phyloP scores from a whole-genome alignment of 2,329 filamentous ascomycete genomes.

The Penicillium sp. region DNA sequence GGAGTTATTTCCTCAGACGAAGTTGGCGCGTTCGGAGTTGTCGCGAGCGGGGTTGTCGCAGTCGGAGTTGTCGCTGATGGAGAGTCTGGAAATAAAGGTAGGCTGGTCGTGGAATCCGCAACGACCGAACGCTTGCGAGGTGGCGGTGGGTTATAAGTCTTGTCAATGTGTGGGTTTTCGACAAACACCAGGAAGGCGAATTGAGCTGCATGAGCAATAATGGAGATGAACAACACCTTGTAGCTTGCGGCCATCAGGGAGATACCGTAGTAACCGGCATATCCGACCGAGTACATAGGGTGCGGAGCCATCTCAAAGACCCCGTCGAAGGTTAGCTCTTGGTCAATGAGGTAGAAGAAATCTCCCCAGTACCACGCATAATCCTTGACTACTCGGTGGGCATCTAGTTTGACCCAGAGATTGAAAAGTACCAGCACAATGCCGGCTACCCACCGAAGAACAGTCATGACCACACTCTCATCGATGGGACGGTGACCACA shows the following conservation, averaged over 20 bases:
- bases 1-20: slow-evolving; percentile 35
- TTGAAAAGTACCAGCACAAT: slow-evolving; percentile 86
- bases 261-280: slow-evolving; percentile 96
- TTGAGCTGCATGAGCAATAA: slow-evolving; percentile 89
- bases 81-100: slow-evolving; percentile 31
- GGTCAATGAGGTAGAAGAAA: slow-evolving; percentile 98
- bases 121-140: slow-evolving; percentile 57
- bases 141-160: slow-evolving; percentile 89
- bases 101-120: slow-evolving; percentile 29
- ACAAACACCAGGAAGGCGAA: slow-evolving; percentile 89
- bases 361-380: slow-evolving; percentile 99
- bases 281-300: slow-evolving; percentile 98
- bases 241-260: slow-evolving; percentile 98
- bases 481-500: slow-evolving; percentile 73
- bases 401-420: slow-evolving; percentile 97
- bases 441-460: slow-evolving; percentile 76
- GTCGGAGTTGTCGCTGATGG: slow-evolving; percentile 12
- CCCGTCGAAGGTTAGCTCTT: slow-evolving; percentile 95
- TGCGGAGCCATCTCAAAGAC: slow-evolving; percentile 99
- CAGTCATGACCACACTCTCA: slow-evolving; percentile 68
- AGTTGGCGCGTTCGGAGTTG: slow-evolving; percentile 27
- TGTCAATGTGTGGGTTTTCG: slow-evolving; percentile 97
- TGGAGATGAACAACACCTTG: slow-evolving; percentile 94
- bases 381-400: slow-evolving; percentile 96
- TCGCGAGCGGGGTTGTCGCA: not conserved